A percentile compares a stretch with the other conserved stretches of the same genome.
These are phyloP conservation scores for Meyerozyma carpophila DNA, from an alignment of 1,139 yeast genomes.

Conservation along the genomic window DNA sequence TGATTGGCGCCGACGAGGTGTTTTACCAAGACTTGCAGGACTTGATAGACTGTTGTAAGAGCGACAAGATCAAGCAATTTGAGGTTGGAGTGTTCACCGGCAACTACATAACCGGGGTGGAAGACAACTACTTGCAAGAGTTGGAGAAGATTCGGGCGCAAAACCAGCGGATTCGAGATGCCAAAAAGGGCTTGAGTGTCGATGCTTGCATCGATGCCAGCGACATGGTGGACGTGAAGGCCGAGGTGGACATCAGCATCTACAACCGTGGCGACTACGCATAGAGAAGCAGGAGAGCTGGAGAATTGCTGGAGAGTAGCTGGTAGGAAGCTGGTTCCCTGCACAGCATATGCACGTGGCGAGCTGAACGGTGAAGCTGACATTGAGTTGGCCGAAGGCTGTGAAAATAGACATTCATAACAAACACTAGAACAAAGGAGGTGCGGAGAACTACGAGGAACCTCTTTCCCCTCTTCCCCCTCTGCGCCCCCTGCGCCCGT, in stretches of 20 bases:
- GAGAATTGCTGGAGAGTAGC: too few species aligned
- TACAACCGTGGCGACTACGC: slow-evolving; percentile 80
- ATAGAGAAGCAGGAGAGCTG: slow-evolving; percentile 1
- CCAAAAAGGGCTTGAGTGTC: slow-evolving; percentile 32
- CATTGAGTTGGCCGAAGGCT: too few species aligned
- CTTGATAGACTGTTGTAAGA: slow-evolving; percentile 69
- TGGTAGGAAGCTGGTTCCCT: neutral
- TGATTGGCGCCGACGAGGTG: slow-evolving; percentile 89
- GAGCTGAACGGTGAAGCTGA: neutral
- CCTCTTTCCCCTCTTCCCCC: too few species aligned
- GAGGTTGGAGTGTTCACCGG: slow-evolving; percentile 99
- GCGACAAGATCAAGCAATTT: slow-evolving; percentile 53
- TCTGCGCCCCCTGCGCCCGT: too few species aligned
- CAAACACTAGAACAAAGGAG: too few species aligned
- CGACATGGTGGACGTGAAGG: slow-evolving; percentile 63
- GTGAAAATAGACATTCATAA: too few species aligned
- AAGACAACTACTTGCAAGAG: slow-evolving; percentile 73
- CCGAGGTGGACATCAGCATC: slow-evolving; percentile 87
- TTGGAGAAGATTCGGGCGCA: slow-evolving; percentile 79
- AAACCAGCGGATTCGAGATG: slow-evolving; percentile 58
- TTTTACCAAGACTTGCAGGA: slow-evolving; percentile 84
- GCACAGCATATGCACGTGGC: neutral
- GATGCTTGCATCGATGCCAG: slow-evolving; percentile 44
- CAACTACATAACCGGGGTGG: slow-evolving; percentile 85
- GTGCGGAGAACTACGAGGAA: too few species aligned